Evolutionary conservation across 306 rosid species (phyloP).

Genomic region (Begonia masoniana): DNA sequence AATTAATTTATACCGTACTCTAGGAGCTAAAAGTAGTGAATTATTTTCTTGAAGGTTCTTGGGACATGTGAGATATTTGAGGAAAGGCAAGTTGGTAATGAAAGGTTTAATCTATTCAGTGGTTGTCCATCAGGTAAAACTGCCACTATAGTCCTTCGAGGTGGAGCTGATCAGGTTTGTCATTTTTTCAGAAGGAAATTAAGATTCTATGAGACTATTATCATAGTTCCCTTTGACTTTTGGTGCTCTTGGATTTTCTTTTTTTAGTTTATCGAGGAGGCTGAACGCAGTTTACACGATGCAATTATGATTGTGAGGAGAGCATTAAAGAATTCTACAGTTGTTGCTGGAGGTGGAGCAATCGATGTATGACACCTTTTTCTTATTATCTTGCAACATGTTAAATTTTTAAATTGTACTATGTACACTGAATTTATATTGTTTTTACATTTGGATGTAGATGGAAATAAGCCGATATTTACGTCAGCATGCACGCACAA

Average conservation of each 20-base stretch:
- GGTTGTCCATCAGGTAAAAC: constrained; percentile 95
- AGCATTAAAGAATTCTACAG: constrained; percentile 92
- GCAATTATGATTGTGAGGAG: constrained; percentile 99
- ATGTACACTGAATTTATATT: not conserved
- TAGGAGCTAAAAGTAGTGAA: constrained; percentile 6
- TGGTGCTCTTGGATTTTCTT: constrained; percentile 8
- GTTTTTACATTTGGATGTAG: constrained; percentile 29
- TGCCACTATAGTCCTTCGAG: constrained; percentile 97
- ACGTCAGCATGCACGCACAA: constrained; percentile 87
- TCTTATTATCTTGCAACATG: not conserved
- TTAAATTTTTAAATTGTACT: too few species aligned
- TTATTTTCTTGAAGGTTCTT: constrained; percentile 51
- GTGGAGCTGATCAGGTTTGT: constrained; percentile 96
- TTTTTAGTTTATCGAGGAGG: constrained; percentile 91
- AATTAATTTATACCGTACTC: constrained; percentile 3
- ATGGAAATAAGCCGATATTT: constrained; percentile 94
- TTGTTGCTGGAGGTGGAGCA: constrained; percentile 99
- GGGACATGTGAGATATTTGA: constrained; percentile 91
- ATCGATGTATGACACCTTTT: constrained; percentile 53
- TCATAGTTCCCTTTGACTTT: not conserved
- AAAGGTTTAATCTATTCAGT: constrained; percentile 84
- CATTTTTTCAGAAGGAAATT: not conserved
- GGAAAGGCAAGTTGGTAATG: constrained; percentile 97
- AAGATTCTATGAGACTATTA: too few species aligned
- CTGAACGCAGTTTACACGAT: constrained; percentile 96